Evolutionary conservation across 1,284 basidiomycete genomes (phyloP), one percentile per base, ranked within the genome.

Genomic region (Cryptococcus jaspeensis): DNA sequence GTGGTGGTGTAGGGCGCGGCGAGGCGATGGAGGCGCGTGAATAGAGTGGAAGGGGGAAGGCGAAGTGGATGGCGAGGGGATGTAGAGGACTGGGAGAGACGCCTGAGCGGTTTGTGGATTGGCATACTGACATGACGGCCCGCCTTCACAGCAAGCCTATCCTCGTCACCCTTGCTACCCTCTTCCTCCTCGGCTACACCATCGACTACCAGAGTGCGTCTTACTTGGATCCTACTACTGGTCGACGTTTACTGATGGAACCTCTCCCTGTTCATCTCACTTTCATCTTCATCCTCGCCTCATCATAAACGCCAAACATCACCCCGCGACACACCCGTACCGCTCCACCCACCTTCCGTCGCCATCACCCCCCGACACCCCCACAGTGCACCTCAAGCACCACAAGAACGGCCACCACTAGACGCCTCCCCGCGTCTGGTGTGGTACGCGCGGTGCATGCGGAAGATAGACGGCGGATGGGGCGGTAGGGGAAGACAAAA

Each of bases 161-260:
- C 53, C 84, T 90, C 55, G 84, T 81, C 52, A 80, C 86, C 63
- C 87, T 96, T 70, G 80, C 86, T 62, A 84, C 83, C 56, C 79
- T 95, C 63, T 90, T 93, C 78, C 83, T 82, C 59, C 80, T 95
- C 66, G 89, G 92, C 52, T 96, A 94, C 80, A 89, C 89, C 65
- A 81, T 93, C 69, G 90, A 92, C 80, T 92, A 92, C 79, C 87
- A 92, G 80, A 90, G 90, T 92, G 78, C 76, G 90, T 87, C 47
- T 28, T 18, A 15, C 39, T 20, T 32, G 28, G n/a, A 11, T 45
- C 42, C 38, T 11, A 16, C 25, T 20, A 22, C 44, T 49, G 13
- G 13, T 28, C 49, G 44, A 32, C 28, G 9, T 45, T 18, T 40
- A 20, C 44, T 40, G 28, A 58, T 51, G 49, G 35, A 28, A 35